These are phyloP conservation scores for Tetracladium marchalianum DNA, from an alignment of 495 filamentous ascomycete genomes.

Conservation along the genomic window DNA sequence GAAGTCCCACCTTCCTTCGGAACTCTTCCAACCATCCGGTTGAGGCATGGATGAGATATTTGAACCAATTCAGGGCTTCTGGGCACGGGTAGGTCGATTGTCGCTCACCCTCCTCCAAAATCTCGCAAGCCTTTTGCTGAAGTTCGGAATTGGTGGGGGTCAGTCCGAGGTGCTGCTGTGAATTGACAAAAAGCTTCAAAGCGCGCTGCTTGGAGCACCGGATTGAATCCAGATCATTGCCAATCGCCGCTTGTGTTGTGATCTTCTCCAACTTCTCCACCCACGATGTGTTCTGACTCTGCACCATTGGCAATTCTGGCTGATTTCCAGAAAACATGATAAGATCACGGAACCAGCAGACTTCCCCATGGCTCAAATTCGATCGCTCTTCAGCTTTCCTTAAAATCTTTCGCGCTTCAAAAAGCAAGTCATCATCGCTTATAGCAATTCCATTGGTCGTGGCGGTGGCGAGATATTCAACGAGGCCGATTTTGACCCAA, in stretches of 20 bases:
- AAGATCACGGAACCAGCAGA: slow-evolving; percentile 45
- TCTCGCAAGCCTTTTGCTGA: slow-evolving; percentile 38
- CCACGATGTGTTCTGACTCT: neutral
- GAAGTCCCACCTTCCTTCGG: slow-evolving; percentile 35
- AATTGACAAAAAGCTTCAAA: slow-evolving; percentile 38
- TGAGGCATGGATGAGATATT: slow-evolving; percentile 32
- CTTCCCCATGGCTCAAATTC: slow-evolving; percentile 1
- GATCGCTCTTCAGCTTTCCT: slow-evolving; percentile 5
- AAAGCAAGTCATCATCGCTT: slow-evolving; percentile 14
- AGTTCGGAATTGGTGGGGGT: slow-evolving; percentile 43
- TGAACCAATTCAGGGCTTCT: slow-evolving; percentile 35
- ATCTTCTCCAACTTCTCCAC: slow-evolving; percentile 3
- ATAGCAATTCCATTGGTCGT: slow-evolving; percentile 2
- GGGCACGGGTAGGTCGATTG: slow-evolving; percentile 33
- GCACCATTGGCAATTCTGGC: neutral
- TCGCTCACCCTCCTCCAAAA: slow-evolving; percentile 38
- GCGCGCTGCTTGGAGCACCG: slow-evolving; percentile 35
- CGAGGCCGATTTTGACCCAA: slow-evolving; percentile 38
- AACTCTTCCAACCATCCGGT: slow-evolving; percentile 37
- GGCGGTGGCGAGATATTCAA: slow-evolving; percentile 26
- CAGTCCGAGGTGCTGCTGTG: slow-evolving; percentile 37
- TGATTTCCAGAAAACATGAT: slow-evolving; percentile 29
- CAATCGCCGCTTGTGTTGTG: neutral
- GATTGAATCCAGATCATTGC: slow-evolving; percentile 2
- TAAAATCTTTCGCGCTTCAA: slow-evolving; percentile 13